Base-by-base conservation (phyloP, 208 protist genomes). In the Wallacemonas rigidus region DNA sequence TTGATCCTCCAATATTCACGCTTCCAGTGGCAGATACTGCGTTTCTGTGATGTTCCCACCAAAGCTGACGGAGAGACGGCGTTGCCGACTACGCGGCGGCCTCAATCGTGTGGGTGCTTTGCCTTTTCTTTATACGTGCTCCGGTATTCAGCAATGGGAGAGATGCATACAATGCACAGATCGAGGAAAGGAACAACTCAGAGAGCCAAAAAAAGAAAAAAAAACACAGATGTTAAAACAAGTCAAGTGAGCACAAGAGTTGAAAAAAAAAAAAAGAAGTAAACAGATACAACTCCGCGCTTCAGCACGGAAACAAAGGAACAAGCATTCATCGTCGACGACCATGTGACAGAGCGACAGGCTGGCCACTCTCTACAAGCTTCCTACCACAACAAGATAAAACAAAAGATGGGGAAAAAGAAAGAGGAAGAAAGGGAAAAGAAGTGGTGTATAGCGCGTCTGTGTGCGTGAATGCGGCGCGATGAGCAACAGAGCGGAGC, bases 381-480 rank as follows among this genome's bases (percentile, higher is more conserved):
- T 26, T 26, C 26, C 26, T 26, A 26, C 26, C 26, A 26, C 26
- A 26, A 26, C 26, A 39, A 67, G 0, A 69, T 38, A 71, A 54
- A 12, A 45, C 38, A 64, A 47, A 57, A 36, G 38, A 65, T 26
- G 55, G 43, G 35, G 54, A 71, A 63, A 64, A 4, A 51, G 14
- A 62, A 36, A 60, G 2, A 11, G 48, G 11, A 57, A 72, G 17
- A 38, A 71, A 61, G 47, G 47, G 38, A 68, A 73, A 55, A 79
- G 64, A 54, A 61, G 17, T 26, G 26, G 26, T 0, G 26, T 26
- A 26, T 26, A 26, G 26, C 26, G 26, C 26, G 26, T 26, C 26
- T 26, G 26, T 26, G 26, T 26, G 26, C 26, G 26, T 26, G 26
- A 26, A 26, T 26, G 26, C 26, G 26, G 26, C 26, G 26, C 26